Percentiles rank a stretch among this genome's conserved stretches.
These are phyloP conservation scores for Dioscorea dumetorum DNA, from an alignment of 106 monocot genomes.

Conservation along the genomic window DNA sequence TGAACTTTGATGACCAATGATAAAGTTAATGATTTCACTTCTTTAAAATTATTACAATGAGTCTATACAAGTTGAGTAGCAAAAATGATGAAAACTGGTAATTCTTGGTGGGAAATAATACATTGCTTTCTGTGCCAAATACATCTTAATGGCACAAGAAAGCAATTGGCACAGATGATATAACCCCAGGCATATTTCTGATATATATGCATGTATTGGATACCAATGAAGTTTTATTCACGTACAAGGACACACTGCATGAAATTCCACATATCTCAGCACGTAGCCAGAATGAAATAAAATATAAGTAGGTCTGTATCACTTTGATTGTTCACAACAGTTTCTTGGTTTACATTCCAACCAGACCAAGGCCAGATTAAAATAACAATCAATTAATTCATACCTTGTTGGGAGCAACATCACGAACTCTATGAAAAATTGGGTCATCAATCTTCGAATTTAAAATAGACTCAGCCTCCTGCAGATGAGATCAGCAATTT, in stretches of 20 bases:
- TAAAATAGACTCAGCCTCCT: conserved; percentile 49
- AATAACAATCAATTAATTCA: background rate
- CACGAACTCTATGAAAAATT: conserved; percentile 53
- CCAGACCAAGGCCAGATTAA: background rate
- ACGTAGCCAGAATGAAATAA: background rate
- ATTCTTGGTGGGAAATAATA: no score
- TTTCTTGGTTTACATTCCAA: background rate
- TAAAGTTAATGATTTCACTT: background rate
- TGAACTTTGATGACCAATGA: background rate
- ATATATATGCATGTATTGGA: no score
- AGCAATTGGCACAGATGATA: no score
- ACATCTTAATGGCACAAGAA: no score
- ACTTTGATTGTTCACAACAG: background rate
- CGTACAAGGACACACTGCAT: background rate
- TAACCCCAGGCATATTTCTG: no score
- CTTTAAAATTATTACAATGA: no score
- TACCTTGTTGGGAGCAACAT: conserved; percentile 85
- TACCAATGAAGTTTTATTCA: background rate
- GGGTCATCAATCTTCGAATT: conserved; percentile 35
- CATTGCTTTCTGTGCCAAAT: no score
- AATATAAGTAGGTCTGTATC: background rate
- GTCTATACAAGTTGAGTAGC: no score
- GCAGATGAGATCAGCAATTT: background rate
- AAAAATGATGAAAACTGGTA: no score
- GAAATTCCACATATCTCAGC: background rate